Evolutionary conservation across 2,329 filamentous ascomycete species (phyloP), one percentile per base, ranked within the genome.

Genomic region (Fusarium austroafricanum): DNA sequence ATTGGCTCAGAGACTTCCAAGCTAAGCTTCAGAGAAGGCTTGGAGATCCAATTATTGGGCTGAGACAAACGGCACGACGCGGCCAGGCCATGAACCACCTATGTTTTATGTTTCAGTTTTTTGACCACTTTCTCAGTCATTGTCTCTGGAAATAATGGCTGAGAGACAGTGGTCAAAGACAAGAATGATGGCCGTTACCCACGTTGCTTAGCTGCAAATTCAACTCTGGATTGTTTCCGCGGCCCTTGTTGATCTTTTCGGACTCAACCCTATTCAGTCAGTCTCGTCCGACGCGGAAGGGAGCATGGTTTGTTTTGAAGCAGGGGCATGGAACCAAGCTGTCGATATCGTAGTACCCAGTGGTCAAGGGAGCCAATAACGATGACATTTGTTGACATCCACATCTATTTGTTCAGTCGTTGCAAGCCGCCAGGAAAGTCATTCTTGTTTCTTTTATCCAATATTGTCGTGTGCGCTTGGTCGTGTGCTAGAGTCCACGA

Each of bases 11-110:
- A 58, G 61, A 51, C 56, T 58, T 67, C 61, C 38, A 61, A 67
- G 68, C 68, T 67, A 74, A 56, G 59, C 65, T 68, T 62, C 50
- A 71, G 51, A 65, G 46, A 66, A 44, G 39, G 33, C 50, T 59
- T 52, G 61, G 55, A 61, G 56, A 66, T 54, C 72, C 70, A 74
- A 72, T 73, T 71, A 70, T 52, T 52, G 47, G 56, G 59, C 64
- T 74, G 68, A 73, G 72, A 72, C 70, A 71, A 55, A 59, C 71
- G 71, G 71, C 61, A 65, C 59, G 61, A 70, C 45, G 65, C 65
- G 61, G 60, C 62, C 67, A 72, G 58, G 55, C 62, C 55, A 72
- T 57, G 58, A 74, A 67, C 67, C 69, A 56, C 35, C 47, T 55
- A 47, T 56, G 61, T 66, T 69, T 71, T 58, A 65, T 60, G 64